phyloP scores from a whole-genome alignment of 2,329 filamentous ascomycete genomes.

The Calonectria henricotiae region DNA sequence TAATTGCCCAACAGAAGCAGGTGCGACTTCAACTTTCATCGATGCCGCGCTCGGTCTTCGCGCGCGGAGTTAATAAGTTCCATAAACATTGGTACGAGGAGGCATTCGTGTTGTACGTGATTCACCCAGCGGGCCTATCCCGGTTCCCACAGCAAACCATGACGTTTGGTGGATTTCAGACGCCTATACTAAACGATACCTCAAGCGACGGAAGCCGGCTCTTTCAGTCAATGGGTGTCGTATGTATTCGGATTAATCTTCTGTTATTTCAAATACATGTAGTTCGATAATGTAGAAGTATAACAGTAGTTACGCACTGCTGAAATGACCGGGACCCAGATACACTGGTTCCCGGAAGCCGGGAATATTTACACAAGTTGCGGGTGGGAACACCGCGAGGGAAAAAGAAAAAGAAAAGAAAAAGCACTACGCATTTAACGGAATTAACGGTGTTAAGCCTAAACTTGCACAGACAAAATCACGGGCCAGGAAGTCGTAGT shows the following conservation, averaged over 20 bases:
- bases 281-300: neutral
- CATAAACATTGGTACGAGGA: conserved; percentile 5
- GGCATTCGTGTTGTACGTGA: conserved; percentile 12
- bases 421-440: neutral
- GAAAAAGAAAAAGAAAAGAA: too few relatives aligned
- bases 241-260: too few relatives aligned
- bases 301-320: neutral
- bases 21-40: conserved; percentile 22
- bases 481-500: neutral
- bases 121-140: neutral
- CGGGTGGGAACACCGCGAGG: neutral
- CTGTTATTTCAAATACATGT: neutral
- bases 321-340: conserved; percentile 27
- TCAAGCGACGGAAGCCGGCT: conserved; percentile 9
- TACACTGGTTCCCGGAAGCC: conserved; percentile 37
- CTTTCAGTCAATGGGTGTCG: neutral
- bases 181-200: neutral
- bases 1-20: neutral
- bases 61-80: conserved; percentile 34
- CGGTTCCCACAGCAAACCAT: neutral
- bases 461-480: neutral
- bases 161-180: neutral
- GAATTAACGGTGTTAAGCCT: conserved; percentile 44
- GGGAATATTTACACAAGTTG: neutral
- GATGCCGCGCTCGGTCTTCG: conserved; percentile 1